phyloP scores from a whole-genome alignment of 2,329 filamentous ascomycete genomes.

The Sclerotinia spermophila region DNA sequence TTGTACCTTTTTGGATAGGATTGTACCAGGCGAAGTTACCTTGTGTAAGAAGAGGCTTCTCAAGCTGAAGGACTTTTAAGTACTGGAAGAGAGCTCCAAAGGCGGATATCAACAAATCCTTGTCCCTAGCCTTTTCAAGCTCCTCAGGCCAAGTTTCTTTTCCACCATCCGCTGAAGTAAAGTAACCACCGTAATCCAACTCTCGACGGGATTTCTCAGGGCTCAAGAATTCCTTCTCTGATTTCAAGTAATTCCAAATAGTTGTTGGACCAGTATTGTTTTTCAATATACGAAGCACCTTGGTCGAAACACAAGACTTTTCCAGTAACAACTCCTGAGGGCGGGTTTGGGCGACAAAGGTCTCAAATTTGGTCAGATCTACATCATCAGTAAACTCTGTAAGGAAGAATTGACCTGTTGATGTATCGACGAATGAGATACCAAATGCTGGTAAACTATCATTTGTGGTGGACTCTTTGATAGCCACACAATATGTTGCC shows the following conservation, averaged over 20 bases:
- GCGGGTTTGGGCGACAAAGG: conserved; percentile 85
- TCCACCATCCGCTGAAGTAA: conserved; percentile 54
- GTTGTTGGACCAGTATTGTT: conserved; percentile 92
- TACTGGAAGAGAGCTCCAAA: conserved; percentile 88
- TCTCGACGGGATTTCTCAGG: conserved; percentile 79
- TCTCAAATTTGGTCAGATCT: conserved; percentile 96
- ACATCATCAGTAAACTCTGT: conserved; percentile 88
- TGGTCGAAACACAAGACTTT: conserved; percentile 81
- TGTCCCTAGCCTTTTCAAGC: conserved; percentile 68
- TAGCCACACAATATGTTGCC: conserved; percentile 92
- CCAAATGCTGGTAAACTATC: conserved; percentile 81
- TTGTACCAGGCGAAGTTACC: conserved; percentile 90
- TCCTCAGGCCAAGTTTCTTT: conserved; percentile 70
- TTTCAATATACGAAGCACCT: conserved; percentile 87
- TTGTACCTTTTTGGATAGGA: conserved; percentile 84
- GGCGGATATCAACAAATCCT: conserved; percentile 84
- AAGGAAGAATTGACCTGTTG: conserved; percentile 92
- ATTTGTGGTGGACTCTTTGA: conserved; percentile 69
- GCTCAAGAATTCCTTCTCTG: conserved; percentile 85
- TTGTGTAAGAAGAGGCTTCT: conserved; percentile 80
- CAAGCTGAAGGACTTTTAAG: conserved; percentile 80
- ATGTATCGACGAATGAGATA: conserved; percentile 90
- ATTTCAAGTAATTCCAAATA: conserved; percentile 91
- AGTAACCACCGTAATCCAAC: conserved; percentile 76
- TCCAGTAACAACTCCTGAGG: conserved; percentile 88